Evolutionary conservation across 1,284 basidiomycete genomes (phyloP).

Genomic region (Boletus calvinii): DNA sequence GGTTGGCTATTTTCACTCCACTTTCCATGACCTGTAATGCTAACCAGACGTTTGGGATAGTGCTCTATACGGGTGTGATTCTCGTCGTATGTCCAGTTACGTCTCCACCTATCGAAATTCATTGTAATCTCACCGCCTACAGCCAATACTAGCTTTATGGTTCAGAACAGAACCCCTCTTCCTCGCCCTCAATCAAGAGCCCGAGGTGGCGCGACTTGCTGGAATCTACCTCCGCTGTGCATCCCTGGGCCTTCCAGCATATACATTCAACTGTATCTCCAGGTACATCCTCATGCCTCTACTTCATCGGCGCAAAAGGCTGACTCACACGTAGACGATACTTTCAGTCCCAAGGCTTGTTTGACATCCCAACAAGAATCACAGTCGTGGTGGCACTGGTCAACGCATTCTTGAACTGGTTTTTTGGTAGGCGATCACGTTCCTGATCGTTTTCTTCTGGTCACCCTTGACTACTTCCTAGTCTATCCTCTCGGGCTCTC

Average conservation of each 20-base stretch:
- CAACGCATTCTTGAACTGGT: constrained; percentile 83
- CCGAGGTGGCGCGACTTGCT: too few species aligned
- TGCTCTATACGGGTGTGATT: constrained; percentile 61
- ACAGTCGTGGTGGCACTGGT: constrained; percentile 84
- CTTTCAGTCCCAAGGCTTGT: constrained; percentile 88
- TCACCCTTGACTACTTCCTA: constrained; percentile 39
- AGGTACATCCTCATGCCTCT: constrained; percentile 41
- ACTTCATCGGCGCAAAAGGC: neutral
- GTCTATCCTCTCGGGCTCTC: constrained; percentile 81
- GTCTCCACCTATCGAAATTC: neutral
- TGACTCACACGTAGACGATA: constrained; percentile 58
- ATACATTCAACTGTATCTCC: constrained; percentile 74
- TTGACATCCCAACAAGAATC: constrained; percentile 85
- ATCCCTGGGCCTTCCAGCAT: constrained; percentile 39
- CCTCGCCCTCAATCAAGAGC: too few species aligned
- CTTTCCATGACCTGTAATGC: neutral
- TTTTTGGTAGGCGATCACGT: constrained; percentile 58
- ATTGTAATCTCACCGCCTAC: neutral
- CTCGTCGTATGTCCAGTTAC: constrained; percentile 49
- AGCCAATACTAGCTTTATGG: constrained; percentile 55
- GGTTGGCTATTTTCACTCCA: constrained; percentile 39
- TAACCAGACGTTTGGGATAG: constrained; percentile 37
- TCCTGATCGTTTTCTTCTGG: constrained; percentile 2
- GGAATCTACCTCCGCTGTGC: too few species aligned
- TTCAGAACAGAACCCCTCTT: too few species aligned